Evolutionary conservation across 2,329 filamentous ascomycete species (phyloP), one percentile per base, ranked within the genome.

Genomic region (Neocucurbitaria cava): DNA sequence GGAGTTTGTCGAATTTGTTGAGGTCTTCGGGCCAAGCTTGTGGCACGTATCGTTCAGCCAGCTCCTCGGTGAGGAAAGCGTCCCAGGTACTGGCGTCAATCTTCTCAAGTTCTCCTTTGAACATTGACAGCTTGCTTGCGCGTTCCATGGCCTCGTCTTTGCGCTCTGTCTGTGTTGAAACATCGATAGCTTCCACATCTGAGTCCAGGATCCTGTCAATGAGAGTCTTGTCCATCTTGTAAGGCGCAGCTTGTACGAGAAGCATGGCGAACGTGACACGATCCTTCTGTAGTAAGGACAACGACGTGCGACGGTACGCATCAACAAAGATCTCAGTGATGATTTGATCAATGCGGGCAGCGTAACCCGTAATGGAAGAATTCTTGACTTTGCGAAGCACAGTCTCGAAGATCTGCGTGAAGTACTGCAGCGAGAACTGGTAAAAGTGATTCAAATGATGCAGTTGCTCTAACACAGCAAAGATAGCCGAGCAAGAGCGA

Each of bases 381-480:
- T 87, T 87, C 69, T 89, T 88, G 76, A 96, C 96, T 54, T 87
- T 85, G 65, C 89, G 89, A 35, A 99, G 83, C 7, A 99, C 95
- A 5, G 89, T 87, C 73, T 96, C 91, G 85, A 99, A 99, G 66
- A 99, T 99, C 74, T 97, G 91, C 50, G 96, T 85, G 79, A 99
- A 99, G 79, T 96, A 99, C 76, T 97, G 93, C 55, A 99, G 84
- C 33, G 95, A 99, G 83, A 99, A 99, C 75, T 98, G 96, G 77
- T 99, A 99, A 79, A 98, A 98, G 81, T 98, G 95, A 76, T 99
- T 97, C 75, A 99, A 88, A 73, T 97, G 96, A 77, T 98, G 94
- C 53, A 99, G 85, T 76, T 99, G 94, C 79, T 99, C 96, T 57
- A 99, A 82, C 13, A 99, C 91, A 28, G 96, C 92, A 75, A 98